Evolutionary conservation across 2,329 filamentous ascomycete genomes (phyloP), one percentile per base, ranked within the genome.

Genomic region (Epichloe scottii): DNA sequence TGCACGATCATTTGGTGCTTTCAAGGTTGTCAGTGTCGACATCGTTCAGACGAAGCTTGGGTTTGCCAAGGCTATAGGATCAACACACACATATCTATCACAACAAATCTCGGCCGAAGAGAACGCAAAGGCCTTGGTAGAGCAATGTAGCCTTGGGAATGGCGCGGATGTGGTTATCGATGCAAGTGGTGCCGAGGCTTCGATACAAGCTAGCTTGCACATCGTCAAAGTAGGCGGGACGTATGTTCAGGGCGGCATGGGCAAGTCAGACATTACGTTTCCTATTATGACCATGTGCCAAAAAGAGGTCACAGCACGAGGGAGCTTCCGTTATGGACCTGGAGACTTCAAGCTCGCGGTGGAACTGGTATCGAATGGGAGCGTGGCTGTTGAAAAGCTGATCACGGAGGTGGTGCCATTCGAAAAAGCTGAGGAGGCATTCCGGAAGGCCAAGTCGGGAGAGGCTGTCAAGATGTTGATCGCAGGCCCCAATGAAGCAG

Each of bases 301-400:
- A 48, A 96, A 96, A 72, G 91, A 96, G 73, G 74, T 95, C 48
- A 94, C 83, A 11, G 77, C 87, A 44, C 87, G 85, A 64, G 91
- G 91, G 23, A 89, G 84, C 56, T 96, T 96, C 76, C 80, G 91
- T 41, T 97, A 96, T 68, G 84, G 84, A 4, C 79, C 81, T 52
- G 90, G 89, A 19, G 91, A 96, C 68, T 96, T 96, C 69, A 78
- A 83, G 64, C 79, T 90, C 6, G 89, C 89, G 4, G 76, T 96
- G 44, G 81, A 87, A 56, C 74, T 97, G 55, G 80, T 95, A 1
- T 76, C 77, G 5, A 75, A 71, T 21, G 86, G 86, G 45, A 81
- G 80, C 65, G 79, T 96, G 38, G 80, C 86, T 41, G 86, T 89
- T 53, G 93, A 93, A 79, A 80, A 80, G 66, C 74, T 96, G 55